Conservation (phyloP, 257 asterid genomes). For the Scutellaria barbata region DNA sequence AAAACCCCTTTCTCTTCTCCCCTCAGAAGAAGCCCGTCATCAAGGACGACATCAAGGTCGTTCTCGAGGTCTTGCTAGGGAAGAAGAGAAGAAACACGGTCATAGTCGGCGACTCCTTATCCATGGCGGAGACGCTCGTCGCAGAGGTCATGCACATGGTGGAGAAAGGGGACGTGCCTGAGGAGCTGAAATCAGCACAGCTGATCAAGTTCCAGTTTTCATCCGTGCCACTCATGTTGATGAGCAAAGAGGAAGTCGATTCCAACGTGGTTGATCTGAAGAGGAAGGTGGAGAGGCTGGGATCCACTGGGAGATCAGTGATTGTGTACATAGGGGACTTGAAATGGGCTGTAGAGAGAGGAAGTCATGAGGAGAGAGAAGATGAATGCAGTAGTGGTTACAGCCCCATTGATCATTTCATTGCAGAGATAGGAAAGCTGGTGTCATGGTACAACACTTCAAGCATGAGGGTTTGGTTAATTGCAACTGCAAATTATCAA, state of each 20-base stretch:
- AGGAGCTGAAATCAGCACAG: slow-evolving; percentile 52
- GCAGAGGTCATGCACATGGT: slow-evolving; percentile 48
- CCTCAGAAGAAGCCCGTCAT: slow-evolving; percentile 41
- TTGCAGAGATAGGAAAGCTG: slow-evolving; percentile 63
- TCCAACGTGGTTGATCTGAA: slow-evolving; percentile 58
- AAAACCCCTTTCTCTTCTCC: slow-evolving; percentile 30
- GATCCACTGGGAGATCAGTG: slow-evolving; percentile 47
- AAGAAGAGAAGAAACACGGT: slow-evolving; percentile 48
- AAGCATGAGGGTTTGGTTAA: slow-evolving; percentile 63
- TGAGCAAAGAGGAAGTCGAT: slow-evolving; percentile 74
- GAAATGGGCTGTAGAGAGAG: slow-evolving; percentile 63
- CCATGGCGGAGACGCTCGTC: slow-evolving; percentile 51
- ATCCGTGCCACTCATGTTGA: slow-evolving; percentile 56
- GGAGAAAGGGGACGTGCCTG: slow-evolving; percentile 61
- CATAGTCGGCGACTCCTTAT: slow-evolving; percentile 52
- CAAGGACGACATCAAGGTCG: slow-evolving; percentile 47
- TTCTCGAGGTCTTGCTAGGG: slow-evolving; percentile 48
- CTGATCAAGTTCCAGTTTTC: slow-evolving; percentile 62
- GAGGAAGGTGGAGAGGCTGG: slow-evolving; percentile 61
- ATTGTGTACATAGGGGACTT: slow-evolving; percentile 67
- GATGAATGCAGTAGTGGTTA: slow-evolving; percentile 30
- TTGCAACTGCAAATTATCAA: slow-evolving; percentile 72
- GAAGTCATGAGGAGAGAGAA: no score
- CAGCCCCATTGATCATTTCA: slow-evolving; percentile 62
- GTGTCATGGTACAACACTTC: slow-evolving; percentile 41